Evolutionary conservation across 176 grass and related monocot species (phyloP).

Genomic region (Carex pumila): DNA sequence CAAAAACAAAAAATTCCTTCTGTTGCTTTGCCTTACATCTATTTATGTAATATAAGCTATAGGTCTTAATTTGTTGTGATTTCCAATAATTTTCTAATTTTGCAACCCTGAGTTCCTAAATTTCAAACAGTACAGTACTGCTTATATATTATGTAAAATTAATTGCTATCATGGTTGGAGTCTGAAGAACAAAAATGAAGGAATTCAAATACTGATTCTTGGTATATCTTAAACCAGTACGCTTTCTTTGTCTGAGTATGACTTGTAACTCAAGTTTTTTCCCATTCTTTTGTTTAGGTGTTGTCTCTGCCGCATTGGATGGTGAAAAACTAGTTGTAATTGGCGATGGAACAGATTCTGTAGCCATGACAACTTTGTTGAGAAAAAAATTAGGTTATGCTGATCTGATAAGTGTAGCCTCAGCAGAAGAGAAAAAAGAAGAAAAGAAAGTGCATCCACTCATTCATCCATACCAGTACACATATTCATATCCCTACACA

Average conservation of each 20-base stretch:
- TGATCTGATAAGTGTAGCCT: conserved; percentile 44
- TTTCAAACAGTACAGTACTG: too few relatives aligned
- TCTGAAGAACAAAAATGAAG: not conserved
- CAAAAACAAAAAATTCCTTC: too few relatives aligned
- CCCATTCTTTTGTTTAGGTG: conserved; percentile 19
- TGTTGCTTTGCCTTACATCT: too few relatives aligned
- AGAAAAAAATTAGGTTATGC: conserved; percentile 43
- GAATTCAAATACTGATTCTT: not conserved
- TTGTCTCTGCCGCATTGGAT: conserved; percentile 47
- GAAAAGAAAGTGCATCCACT: too few relatives aligned
- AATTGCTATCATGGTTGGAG: not conserved
- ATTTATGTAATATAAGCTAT: too few relatives aligned
- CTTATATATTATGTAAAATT: not conserved
- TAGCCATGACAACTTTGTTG: conserved; percentile 32
- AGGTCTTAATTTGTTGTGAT: too few relatives aligned
- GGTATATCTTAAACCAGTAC: too few relatives aligned
- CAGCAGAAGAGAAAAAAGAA: conserved; percentile 9
- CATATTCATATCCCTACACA: too few relatives aligned
- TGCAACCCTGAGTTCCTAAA: too few relatives aligned
- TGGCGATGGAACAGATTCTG: conserved; percentile 46
- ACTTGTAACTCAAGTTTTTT: not conserved
- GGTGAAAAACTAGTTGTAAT: conserved; percentile 40
- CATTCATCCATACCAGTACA: too few relatives aligned
- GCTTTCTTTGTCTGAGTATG: not conserved
- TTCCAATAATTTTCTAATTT: not conserved